A percentile compares a stretch with the other conserved stretches of the same genome.
phyloP scores from a whole-genome alignment of 1,284 basidiomycete genomes.

The Microbotryomycetes sp. region DNA sequence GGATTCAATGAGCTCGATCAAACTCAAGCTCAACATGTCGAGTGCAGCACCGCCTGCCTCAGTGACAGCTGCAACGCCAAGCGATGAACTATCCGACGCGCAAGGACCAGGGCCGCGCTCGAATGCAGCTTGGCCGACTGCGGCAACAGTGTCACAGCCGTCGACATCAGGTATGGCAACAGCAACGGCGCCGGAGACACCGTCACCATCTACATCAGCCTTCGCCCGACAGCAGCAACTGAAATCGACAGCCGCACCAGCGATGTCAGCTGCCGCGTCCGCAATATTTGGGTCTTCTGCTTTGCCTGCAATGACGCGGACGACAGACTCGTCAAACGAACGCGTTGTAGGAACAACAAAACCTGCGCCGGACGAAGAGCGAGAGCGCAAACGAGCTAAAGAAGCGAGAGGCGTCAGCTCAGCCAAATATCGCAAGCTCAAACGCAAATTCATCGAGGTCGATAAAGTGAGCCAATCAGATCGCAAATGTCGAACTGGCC shows the following conservation, averaged over 20 bases:
- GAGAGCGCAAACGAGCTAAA: conserved; percentile 4
- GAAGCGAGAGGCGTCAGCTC: conserved; percentile 14
- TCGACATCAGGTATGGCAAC: background rate
- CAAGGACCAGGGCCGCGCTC: background rate
- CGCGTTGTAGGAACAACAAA: background rate
- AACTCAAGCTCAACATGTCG: conserved; percentile 17
- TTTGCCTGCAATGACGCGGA: too few relatives aligned
- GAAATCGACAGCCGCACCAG: background rate
- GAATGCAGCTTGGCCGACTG: background rate
- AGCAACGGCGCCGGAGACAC: background rate
- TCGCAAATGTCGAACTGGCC: too few relatives aligned
- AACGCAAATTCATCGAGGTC: conserved; percentile 14
- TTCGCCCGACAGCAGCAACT: background rate
- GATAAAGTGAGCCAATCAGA: conserved; percentile 11
- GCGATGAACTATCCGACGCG: background rate
- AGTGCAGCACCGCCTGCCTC: conserved; percentile 1
- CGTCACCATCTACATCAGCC: too few relatives aligned
- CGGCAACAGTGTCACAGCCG: background rate
- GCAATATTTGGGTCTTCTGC: background rate
- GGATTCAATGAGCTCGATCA: conserved; percentile 10
- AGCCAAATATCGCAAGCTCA: conserved; percentile 24
- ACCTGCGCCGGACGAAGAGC: background rate
- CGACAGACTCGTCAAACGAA: background rate
- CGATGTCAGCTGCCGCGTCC: background rate
- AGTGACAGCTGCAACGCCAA: background rate